Conservation (phyloP, 768 basidiomycete genomes). For the Mycena crocata region DNA sequence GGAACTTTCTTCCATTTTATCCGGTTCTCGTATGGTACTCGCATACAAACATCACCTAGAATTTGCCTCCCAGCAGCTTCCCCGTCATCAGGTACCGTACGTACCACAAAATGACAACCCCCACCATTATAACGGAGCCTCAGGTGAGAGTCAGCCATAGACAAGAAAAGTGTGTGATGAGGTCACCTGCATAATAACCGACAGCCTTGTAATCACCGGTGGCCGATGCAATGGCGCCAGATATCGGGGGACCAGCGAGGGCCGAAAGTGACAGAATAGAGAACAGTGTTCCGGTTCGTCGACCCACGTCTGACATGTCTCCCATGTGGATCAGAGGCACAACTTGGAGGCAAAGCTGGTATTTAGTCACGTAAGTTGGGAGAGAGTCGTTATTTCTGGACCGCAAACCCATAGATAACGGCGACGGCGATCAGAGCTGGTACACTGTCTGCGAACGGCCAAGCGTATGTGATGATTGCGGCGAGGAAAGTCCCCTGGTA, state of each 20-base stretch:
- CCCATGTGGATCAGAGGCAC: conserved; percentile 74
- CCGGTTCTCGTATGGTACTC: no score
- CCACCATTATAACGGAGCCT: conserved; percentile 17
- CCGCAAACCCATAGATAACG: conserved; percentile 71
- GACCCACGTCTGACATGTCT: conserved; percentile 67
- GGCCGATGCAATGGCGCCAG: conserved; percentile 70
- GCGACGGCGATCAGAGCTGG: conserved; percentile 63
- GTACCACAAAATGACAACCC: conserved; percentile 19
- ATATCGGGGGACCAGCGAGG: conserved; percentile 77
- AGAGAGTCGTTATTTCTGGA: no score
- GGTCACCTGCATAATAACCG: conserved; percentile 65
- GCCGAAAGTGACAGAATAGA: conserved; percentile 72
- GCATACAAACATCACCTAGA: no score
- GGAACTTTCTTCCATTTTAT: no score
- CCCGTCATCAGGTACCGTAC: conserved; percentile 26
- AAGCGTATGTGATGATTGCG: conserved; percentile 70
- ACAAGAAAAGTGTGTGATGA: not conserved
- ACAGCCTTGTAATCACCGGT: conserved; percentile 65
- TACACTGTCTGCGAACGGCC: conserved; percentile 70
- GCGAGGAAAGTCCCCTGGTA: conserved; percentile 68
- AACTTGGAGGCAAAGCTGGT: conserved; percentile 66
- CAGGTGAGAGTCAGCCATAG: not conserved
- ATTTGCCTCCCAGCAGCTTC: conserved; percentile 21
- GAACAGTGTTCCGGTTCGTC: conserved; percentile 74
- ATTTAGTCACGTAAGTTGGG: no score